Conservation (phyloP, 176 grass and related monocot genomes). For the Carex myosuroides region DNA sequence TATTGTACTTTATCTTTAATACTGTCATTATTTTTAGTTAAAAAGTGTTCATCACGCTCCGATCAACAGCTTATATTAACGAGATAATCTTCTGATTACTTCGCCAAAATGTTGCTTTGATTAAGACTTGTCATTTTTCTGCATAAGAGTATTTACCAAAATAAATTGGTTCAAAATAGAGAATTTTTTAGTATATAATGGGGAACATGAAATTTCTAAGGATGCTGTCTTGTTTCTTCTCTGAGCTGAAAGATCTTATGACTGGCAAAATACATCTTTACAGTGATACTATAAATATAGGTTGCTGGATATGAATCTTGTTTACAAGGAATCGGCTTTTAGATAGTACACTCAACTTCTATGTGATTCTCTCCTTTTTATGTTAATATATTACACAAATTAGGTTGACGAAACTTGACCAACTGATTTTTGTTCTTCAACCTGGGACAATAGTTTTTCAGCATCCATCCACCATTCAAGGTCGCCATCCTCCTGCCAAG, state of each 20-base stretch:
- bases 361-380: neutral
- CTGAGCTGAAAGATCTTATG: neutral
- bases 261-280: neutral
- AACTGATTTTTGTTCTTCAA: slow-evolving; percentile 35
- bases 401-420: neutral
- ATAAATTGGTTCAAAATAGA: too few relatives aligned
- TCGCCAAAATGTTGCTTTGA: too few relatives aligned
- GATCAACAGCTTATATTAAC: too few relatives aligned
- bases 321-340: neutral
- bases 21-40: too few relatives aligned
- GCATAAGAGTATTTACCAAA: too few relatives aligned
- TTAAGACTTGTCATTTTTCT: too few relatives aligned
- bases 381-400: neutral
- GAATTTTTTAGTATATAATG: neutral
- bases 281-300: neutral
- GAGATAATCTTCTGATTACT: too few relatives aligned
- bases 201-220: neutral
- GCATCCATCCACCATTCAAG: slow-evolving; percentile 65
- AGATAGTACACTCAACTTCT: neutral
- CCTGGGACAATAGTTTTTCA: slow-evolving; percentile 45
- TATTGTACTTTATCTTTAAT: too few relatives aligned
- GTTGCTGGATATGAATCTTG: too few relatives aligned
- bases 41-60: too few relatives aligned
- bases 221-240: neutral
- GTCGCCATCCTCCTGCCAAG: slow-evolving; percentile 41